Base-by-base conservation (phyloP, 2,329 filamentous ascomycete species). In the Arthrobotrys megalospora region DNA sequence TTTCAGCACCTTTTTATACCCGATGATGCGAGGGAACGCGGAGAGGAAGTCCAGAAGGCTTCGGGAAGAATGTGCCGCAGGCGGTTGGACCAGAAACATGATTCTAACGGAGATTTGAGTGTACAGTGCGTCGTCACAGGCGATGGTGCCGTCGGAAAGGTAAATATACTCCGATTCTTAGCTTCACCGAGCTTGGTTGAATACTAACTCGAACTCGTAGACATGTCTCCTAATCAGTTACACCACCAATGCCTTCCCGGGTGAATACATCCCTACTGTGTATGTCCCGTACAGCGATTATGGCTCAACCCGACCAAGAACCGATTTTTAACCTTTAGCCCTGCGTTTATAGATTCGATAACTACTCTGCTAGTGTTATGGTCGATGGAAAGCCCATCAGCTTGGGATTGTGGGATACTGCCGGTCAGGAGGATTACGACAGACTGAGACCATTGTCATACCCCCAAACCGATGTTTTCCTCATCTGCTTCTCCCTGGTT, bases 331-430 rank as follows among this genome's bases (percentile, higher is more conserved):
- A 36, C 41, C 36, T 80, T 50, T 72, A 48, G 12, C 14, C 47
- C 21, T 65, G 67, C 66, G 50, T 69, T 73, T 76, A 55, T 19
- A 55, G 50, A 62, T 76, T 76, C 55, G 72, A 76, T 62, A 89
- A 99, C 92, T 99, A 99, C 85, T 96, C 99, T 85, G 96, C 96
- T 91, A 96, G 99, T 90, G 96, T 99, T 85, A 95, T 99, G 89
- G 96, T 99, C 84, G 96, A 99, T 89, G 94, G 94, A 89, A 98
- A 98, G 89, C 96, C 97, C 86, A 96, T 99, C 84, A 96, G 99
- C 89, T 90, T 99, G 86, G 96, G 96, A 86, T 90, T 99, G 85
- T 99, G 96, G 96, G 96, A 99, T 97, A 99, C 96, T 84, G 96
- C 96, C 87, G 96, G 96, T 83, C 96, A 99, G 90, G 96, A 99